Evolutionary conservation across 192 early-diverging fungal genomes (phyloP), one percentile per base, ranked within the genome.

Genomic region (Dissophora ornata): DNA sequence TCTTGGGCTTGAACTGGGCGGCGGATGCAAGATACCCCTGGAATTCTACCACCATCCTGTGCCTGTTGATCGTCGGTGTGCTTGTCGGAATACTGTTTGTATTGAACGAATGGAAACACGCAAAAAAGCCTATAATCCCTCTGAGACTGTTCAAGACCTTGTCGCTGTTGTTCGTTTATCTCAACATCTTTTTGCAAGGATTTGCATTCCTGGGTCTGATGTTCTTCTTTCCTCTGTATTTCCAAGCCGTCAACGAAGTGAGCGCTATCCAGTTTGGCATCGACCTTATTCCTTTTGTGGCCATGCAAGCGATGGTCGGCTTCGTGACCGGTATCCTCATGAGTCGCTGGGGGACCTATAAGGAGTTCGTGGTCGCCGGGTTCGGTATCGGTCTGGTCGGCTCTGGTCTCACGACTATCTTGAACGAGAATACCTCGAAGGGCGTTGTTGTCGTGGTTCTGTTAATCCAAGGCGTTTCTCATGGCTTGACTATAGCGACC

Each of bases 201-300:
- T 40, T 74, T 24, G 54, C 71, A 12, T 84, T 86, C 62, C 80
- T 86, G 61, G 71, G 75, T 18, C 65, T 66, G 11, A 77, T 89
- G 2, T 95, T 87, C 68, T 97, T 91, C 79, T 66, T 90, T 10
- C 84, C 89, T 0, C 41, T 90, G n/a, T 95, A 89, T 78, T 95
- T 92, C 67, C 88, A 93, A 53, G 62, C 94, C 40, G 92, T 95
- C 8, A 82, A 83, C 18, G 67, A 68, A 5, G 42, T 44, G 11
- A 48, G 30, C 24, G 89, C 96, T 1, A 92, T 91, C 8, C 30
- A 66, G 7, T 82, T 91, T n/a, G 94, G 95, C 12, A 42, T 98
- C 34, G 81, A 90, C 30, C 63, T 90, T 16, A 70, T 98, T 29
- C 93, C 95, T 2, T 70, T 93, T 13, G 85, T 96, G 6, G 62